These are phyloP conservation scores for Priceomyces castillae DNA, from an alignment of 805 yeast species.

Conservation along the genomic window DNA sequence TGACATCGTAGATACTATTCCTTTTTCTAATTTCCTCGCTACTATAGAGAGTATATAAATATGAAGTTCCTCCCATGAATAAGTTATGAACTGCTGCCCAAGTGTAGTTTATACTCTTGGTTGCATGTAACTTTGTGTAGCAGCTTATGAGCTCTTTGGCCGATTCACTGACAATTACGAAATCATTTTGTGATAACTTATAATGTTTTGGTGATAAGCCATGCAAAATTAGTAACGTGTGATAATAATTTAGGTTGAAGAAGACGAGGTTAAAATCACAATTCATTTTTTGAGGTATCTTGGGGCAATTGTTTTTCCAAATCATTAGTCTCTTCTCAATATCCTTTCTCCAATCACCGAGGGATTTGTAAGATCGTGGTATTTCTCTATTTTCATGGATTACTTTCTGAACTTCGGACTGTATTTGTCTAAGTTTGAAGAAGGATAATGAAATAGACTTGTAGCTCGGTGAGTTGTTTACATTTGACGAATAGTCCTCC, in stretches of 20 bases:
- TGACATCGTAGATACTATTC: slow-evolving; percentile 43
- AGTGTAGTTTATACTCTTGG: slow-evolving; percentile 69
- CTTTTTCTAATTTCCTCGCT: slow-evolving; percentile 50
- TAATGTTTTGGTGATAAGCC: slow-evolving; percentile 75
- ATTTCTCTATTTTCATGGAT: slow-evolving; percentile 70
- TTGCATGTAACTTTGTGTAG: slow-evolving; percentile 56
- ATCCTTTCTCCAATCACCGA: slow-evolving; percentile 62
- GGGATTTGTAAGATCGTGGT: slow-evolving; percentile 55
- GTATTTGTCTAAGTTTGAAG: slow-evolving; percentile 68
- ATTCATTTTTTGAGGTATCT: slow-evolving; percentile 57
- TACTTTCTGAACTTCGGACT: slow-evolving; percentile 70
- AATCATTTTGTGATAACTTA: slow-evolving; percentile 51
- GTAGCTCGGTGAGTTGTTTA: slow-evolving; percentile 51
- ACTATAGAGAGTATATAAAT: slow-evolving; percentile 71
- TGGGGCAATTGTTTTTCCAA: slow-evolving; percentile 64
- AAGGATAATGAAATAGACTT: slow-evolving; percentile 66
- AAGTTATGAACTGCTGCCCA: slow-evolving; percentile 92
- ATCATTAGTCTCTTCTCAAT: slow-evolving; percentile 50
- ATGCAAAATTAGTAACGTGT: slow-evolving; percentile 66
- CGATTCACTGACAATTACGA: slow-evolving; percentile 55
- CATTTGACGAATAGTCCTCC: slow-evolving; percentile 40
- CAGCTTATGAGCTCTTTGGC: slow-evolving; percentile 64
- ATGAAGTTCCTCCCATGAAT: slow-evolving; percentile 87
- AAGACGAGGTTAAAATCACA: slow-evolving; percentile 71
- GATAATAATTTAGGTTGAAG: slow-evolving; percentile 73